Percentiles rank a stretch among this genome's conserved stretches.
Conservation (phyloP, 495 filamentous ascomycete species). For the Opeltia flavorubescens region DNA sequence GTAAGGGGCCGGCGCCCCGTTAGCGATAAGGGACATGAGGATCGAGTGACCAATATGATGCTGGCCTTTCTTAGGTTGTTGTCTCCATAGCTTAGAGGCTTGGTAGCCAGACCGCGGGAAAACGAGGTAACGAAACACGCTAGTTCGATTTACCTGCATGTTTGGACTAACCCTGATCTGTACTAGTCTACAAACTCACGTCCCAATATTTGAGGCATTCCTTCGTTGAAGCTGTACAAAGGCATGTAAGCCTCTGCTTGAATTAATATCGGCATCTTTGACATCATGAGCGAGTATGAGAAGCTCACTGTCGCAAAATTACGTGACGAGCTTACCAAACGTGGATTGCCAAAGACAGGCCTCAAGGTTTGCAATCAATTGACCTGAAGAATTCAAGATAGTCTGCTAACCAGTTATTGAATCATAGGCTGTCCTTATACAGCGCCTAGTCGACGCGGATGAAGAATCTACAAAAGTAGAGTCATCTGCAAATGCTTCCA, state of each 20-base stretch:
- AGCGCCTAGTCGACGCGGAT: conserved; percentile 33
- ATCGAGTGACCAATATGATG: too few relatives aligned
- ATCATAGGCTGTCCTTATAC: conserved; percentile 25
- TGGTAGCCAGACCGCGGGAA: too few relatives aligned
- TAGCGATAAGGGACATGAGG: too few relatives aligned
- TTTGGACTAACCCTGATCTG: too few relatives aligned
- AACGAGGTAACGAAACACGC: too few relatives aligned
- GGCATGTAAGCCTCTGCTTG: conserved; percentile 7
- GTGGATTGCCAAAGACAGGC: conserved; percentile 35
- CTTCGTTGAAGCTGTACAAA: conserved; percentile 1
- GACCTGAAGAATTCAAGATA: conserved; percentile 35
- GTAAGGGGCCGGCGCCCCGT: too few relatives aligned
- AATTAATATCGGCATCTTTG: background rate
- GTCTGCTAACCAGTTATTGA: conserved; percentile 35
- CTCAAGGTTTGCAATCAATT: conserved; percentile 30
- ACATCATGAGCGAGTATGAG: conserved; percentile 34
- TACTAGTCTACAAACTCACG: too few relatives aligned
- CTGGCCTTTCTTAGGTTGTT: too few relatives aligned
- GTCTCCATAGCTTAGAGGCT: too few relatives aligned
- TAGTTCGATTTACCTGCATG: too few relatives aligned
- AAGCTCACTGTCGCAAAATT: conserved; percentile 40
- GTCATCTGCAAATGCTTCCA: background rate
- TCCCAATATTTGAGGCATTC: too few relatives aligned
- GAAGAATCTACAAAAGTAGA: conserved; percentile 15
- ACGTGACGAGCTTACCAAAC: conserved; percentile 37